Base-by-base conservation (phyloP, 371 early-diverging fungal species). In the Mucor plumbeus region DNA sequence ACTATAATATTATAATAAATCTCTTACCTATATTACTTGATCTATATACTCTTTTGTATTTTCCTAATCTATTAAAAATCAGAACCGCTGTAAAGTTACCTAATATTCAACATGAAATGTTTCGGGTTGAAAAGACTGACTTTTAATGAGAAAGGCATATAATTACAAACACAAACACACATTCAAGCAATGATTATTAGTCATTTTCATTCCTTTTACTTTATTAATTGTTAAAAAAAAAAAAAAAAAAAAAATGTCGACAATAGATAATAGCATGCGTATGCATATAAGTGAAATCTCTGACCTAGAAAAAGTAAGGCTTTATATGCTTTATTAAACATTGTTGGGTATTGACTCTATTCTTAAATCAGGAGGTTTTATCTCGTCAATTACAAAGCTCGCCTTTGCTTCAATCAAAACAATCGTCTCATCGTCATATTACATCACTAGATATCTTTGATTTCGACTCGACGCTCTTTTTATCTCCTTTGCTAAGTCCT, bases 381-480 rank as follows among this genome's bases (percentile, higher is more conserved):
- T 41, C 17, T 14, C 50, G 13, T 1, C 69, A 69, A 39, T 68
- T 64, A 11, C 35, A 56, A 0, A 44, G 40, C 0, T 68, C 72
- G 4, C 63, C 54, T 4, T 68, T 60, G 21, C 17, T 19, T 17
- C 34, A 39, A 57, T 26, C 54, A 7, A 36, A n/a, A 10, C 48
- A 21, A 48, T 5, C 21, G 21, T 17, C 15, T 5, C 41, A 65
- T 6, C n/a, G 47, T 15, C 13, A 34, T 33, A 13, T 34, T 31
- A 54, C 34, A 15, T 15, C 54, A 54, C 50, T 83, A 5, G 79
- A 65, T 36, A 82, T 94, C 35, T 93, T 92, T 75, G 95, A 96
- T 66, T 95, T 96, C 84, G 95, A 96, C 78, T 91, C 93, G 38
- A 96, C 96, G 0, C 78, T 95, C 17, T 95, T 95, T 75, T 85